These are phyloP conservation scores for Entomophthora muscae DNA, from an alignment of 371 early-diverging fungal genomes.

Conservation along the genomic window DNA sequence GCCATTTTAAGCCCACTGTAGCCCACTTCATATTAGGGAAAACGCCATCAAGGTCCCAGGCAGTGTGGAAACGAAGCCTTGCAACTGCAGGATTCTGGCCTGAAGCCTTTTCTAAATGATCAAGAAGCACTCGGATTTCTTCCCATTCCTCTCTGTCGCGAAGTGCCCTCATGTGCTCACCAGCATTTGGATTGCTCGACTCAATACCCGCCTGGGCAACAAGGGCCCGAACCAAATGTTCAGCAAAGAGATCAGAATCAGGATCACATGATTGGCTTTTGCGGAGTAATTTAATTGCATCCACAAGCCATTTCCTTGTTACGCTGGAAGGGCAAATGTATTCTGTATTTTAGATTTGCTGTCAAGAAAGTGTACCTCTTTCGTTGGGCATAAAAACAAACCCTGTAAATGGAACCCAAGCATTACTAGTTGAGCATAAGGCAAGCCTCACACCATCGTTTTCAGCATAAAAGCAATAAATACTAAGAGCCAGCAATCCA, in stretches of 20 bases:
- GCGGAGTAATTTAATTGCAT: not conserved
- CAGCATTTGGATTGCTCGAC: not conserved
- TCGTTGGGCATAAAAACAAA: not conserved
- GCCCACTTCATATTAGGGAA: not conserved
- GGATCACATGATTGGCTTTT: not conserved
- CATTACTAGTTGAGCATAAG: not conserved
- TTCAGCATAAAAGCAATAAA: not conserved
- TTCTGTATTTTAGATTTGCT: not conserved
- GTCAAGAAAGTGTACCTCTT: not conserved
- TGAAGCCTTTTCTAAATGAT: not conserved
- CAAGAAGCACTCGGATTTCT: not conserved
- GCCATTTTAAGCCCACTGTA: not conserved
- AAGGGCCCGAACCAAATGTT: not conserved
- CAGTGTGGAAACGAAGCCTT: not conserved
- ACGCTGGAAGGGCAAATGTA: not conserved
- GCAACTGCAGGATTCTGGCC: not conserved
- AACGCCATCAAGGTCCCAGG: not conserved
- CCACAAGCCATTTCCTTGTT: not conserved
- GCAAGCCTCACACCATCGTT: not conserved
- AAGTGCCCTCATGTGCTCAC: not conserved
- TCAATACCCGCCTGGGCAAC: not conserved
- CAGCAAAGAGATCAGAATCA: not conserved
- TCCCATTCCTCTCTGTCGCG: not conserved
- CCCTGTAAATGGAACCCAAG: not conserved
- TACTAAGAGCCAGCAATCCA: not conserved